phyloP scores from a whole-genome alignment of 2,329 filamentous ascomycete species.

The Chrysoporthe puriensis region DNA sequence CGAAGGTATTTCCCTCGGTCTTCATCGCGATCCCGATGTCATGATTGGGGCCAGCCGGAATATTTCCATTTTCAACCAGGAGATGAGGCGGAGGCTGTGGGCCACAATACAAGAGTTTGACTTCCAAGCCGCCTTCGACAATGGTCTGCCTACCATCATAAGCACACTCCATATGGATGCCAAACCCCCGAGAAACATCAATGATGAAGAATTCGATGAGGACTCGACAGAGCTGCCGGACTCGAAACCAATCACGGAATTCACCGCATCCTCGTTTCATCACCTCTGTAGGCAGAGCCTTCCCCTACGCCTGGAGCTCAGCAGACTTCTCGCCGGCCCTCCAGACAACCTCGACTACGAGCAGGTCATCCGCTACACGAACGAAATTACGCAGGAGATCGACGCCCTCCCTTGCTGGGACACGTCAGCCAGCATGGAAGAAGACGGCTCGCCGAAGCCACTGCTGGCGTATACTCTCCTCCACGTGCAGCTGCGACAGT shows the following conservation, averaged over 20 bases:
- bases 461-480: slow-evolving; percentile 63
- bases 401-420: slow-evolving; percentile 63
- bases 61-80: slow-evolving; percentile 62
- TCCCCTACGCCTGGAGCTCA: slow-evolving; percentile 59
- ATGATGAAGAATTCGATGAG: slow-evolving; percentile 62
- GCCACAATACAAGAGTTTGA: slow-evolving; percentile 65
- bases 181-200: slow-evolving; percentile 59
- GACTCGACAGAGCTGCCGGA: slow-evolving; percentile 54
- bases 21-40: slow-evolving; percentile 62
- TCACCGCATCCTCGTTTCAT: slow-evolving; percentile 64
- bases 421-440: slow-evolving; percentile 40
- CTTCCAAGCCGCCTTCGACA: slow-evolving; percentile 64
- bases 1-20: slow-evolving; percentile 60
- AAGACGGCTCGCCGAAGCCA: slow-evolving; percentile 50
- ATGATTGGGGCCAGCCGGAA: slow-evolving; percentile 48
- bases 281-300: slow-evolving; percentile 60
- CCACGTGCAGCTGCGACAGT: slow-evolving; percentile 64
- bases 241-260: slow-evolving; percentile 55
- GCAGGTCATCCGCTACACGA: slow-evolving; percentile 63
- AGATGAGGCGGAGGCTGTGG: slow-evolving; percentile 66
- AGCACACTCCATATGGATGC: slow-evolving; percentile 60
- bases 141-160: slow-evolving; percentile 61
- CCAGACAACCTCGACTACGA: slow-evolving; percentile 62
- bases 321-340: slow-evolving; percentile 58
- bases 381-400: slow-evolving; percentile 64